Percentiles rank a stretch among this genome's conserved stretches.
Evolutionary conservation across 1,284 basidiomycete genomes (phyloP).

Genomic region (Stereum hirsutum): DNA sequence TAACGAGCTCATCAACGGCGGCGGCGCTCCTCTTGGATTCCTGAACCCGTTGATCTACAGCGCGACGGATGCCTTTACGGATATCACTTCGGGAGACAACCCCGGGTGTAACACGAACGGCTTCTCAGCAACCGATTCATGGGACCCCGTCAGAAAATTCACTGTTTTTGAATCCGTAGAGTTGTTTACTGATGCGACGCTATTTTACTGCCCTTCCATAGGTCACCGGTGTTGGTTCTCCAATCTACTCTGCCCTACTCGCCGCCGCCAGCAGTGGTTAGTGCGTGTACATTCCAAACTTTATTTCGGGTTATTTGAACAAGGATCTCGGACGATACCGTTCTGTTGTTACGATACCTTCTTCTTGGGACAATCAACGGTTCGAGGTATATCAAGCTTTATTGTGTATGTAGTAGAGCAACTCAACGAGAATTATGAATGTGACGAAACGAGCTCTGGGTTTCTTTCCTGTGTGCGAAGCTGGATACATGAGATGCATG

Average conservation of each 20-base stretch:
- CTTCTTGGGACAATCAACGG: no score
- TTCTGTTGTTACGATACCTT: no score
- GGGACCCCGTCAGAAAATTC: constrained; percentile 21
- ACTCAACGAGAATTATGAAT: no score
- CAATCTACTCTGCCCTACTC: constrained; percentile 22
- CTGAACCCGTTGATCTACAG: constrained; percentile 51
- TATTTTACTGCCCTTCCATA: constrained; percentile 3
- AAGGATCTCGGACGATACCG: no score
- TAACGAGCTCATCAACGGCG: constrained; percentile 41
- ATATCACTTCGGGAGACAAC: constrained; percentile 30
- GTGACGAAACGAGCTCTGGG: no score
- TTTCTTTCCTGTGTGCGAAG: no score
- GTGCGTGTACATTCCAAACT: no score
- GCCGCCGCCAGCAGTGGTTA: background rate
- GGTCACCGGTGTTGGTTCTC: constrained; percentile 26
- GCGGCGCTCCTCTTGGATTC: constrained; percentile 45
- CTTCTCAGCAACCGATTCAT: constrained; percentile 22
- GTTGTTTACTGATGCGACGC: background rate
- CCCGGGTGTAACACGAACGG: constrained; percentile 23
- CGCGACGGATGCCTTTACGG: constrained; percentile 40
- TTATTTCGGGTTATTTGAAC: no score
- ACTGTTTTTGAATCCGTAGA: background rate
- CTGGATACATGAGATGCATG: no score
- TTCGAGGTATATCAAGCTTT: no score
- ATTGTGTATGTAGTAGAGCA: no score